These are phyloP conservation scores for Camellia oleifera DNA, from an alignment of 179 eudicot species.

Conservation along the genomic window DNA sequence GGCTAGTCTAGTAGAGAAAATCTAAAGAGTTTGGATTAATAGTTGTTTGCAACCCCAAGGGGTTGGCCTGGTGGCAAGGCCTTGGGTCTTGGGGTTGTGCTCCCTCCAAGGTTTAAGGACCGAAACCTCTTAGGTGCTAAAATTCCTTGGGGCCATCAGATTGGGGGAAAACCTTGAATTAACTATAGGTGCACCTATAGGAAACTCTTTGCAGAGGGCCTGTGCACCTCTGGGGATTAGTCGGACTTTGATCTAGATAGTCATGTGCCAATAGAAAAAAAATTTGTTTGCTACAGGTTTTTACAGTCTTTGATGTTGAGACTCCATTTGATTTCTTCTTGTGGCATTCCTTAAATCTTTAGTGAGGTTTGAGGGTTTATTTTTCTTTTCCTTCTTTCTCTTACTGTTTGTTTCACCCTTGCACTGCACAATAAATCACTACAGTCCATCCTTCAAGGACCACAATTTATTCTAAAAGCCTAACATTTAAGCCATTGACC, in stretches of 20 bases:
- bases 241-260: too few relatives aligned
- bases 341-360: background rate
- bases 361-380: background rate
- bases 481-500: background rate
- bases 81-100: too few relatives aligned
- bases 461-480: background rate
- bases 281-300: too few relatives aligned
- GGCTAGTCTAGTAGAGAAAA: background rate
- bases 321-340: background rate
- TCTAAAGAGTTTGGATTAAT: background rate
- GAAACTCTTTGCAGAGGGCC: too few relatives aligned
- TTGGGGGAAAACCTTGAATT: too few relatives aligned
- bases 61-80: too few relatives aligned
- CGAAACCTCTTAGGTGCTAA: too few relatives aligned
- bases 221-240: too few relatives aligned
- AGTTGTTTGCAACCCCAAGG: background rate
- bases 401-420: background rate
- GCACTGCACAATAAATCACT: background rate
- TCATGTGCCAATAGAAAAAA: too few relatives aligned
- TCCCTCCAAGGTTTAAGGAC: too few relatives aligned
- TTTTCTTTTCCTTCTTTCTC: background rate
- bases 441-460: background rate
- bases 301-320: background rate
- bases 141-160: too few relatives aligned
- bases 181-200: too few relatives aligned